Percentiles rank a stretch among this genome's conserved stretches.
Evolutionary conservation across 2,329 filamentous ascomycete species (phyloP).

Genomic region (Aspergillus transmontanensis): DNA sequence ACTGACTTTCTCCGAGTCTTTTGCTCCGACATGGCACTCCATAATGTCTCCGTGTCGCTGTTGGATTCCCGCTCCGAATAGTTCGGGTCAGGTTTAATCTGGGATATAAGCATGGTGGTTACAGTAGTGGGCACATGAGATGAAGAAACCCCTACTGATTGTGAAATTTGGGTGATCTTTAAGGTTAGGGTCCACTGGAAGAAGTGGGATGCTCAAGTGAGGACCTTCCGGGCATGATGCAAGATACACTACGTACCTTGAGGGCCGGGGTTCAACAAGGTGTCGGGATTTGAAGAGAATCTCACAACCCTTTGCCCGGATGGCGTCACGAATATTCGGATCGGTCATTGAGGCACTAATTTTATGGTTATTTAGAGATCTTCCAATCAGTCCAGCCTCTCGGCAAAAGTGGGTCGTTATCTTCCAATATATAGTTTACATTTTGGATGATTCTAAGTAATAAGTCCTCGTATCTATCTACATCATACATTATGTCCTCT

Average conservation of each 20-base stretch:
- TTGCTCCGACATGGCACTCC: background rate
- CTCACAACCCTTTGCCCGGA: background rate
- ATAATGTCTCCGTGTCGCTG: background rate
- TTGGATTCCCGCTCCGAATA: background rate
- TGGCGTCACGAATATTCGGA: background rate
- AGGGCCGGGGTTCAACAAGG: background rate
- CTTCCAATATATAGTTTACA: background rate
- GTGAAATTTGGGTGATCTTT: background rate
- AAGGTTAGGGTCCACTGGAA: background rate
- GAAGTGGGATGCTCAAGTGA: background rate
- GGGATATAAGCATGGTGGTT: background rate
- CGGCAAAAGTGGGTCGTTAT: background rate
- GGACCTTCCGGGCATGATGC: slow-evolving; percentile 1
- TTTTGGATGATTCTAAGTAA: background rate
- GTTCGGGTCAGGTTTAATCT: background rate
- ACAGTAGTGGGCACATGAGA: background rate
- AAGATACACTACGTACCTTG: background rate
- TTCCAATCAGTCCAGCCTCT: background rate
- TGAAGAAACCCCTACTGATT: background rate
- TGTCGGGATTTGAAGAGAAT: background rate
- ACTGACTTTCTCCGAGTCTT: background rate
- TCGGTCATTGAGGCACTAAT: background rate
- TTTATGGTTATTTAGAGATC: background rate
- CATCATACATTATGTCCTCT: background rate
- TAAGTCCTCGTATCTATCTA: background rate